Percentiles rank a stretch among this genome's conserved stretches.
phyloP scores from a whole-genome alignment of 1,284 basidiomycete genomes.

The Fistulina hepatica region DNA sequence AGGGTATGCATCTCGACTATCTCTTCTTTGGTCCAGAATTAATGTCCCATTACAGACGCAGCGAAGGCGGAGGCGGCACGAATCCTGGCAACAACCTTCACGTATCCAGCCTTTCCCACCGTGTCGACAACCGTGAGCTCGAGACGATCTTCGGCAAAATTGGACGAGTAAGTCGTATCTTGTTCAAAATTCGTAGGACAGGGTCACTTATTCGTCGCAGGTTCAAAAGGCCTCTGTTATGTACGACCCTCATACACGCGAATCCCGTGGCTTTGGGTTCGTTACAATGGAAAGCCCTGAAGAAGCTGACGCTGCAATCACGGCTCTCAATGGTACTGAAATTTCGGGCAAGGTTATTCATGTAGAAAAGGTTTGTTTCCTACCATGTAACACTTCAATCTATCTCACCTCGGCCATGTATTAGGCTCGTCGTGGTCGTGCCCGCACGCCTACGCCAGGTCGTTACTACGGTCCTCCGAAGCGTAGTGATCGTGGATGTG shows the following conservation, averaged over 20 bases:
- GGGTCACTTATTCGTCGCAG: constrained; percentile 25
- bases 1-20: not conserved
- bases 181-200: constrained; percentile 1
- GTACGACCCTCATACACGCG: constrained; percentile 93
- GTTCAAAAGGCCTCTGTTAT: constrained; percentile 88
- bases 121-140: constrained; percentile 77
- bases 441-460: constrained; percentile 91
- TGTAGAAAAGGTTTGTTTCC: constrained; percentile 67
- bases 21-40: not conserved
- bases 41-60: not conserved
- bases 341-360: constrained; percentile 78
- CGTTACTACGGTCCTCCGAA: constrained; percentile 90
- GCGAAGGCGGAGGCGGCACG: constrained; percentile 26
- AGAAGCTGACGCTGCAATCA: constrained; percentile 85
- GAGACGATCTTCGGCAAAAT: constrained; percentile 83
- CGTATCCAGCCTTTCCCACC: constrained; percentile 77
- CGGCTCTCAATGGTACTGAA: constrained; percentile 73
- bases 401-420: constrained; percentile 21
- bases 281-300: constrained; percentile 86
- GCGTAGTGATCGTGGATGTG: constrained; percentile 45
- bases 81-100: constrained; percentile 98
- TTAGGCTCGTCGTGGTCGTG: constrained; percentile 90
- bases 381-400: not conserved
- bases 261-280: constrained; percentile 96
- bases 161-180: constrained; percentile 60